Percentiles rank a stretch among this genome's conserved stretches.
Conservation (phyloP, 176 grass and related monocot species). For the Eremochloa ophiuroides region DNA sequence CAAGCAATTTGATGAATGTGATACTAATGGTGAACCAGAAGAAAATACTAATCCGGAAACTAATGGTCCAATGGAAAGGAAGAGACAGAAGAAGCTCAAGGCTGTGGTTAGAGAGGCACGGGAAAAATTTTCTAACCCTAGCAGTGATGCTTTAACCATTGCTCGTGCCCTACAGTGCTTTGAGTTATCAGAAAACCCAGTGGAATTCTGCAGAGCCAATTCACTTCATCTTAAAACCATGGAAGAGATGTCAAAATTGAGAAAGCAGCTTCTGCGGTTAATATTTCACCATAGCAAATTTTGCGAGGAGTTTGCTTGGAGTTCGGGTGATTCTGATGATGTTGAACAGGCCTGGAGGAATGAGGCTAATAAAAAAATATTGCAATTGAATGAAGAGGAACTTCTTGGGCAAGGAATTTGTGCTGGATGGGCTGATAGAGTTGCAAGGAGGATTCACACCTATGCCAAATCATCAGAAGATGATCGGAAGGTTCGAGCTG, state of each 20-base stretch:
- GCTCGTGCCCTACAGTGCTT: constrained; percentile 75
- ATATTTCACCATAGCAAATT: constrained; percentile 76
- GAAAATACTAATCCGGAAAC: constrained; percentile 28
- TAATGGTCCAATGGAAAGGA: constrained; percentile 42
- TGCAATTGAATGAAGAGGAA: constrained; percentile 68
- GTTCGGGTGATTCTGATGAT: constrained; percentile 47
- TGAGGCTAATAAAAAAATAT: constrained; percentile 44
- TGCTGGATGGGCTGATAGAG: constrained; percentile 92
- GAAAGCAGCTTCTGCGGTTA: constrained; percentile 82
- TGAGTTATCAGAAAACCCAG: constrained; percentile 55
- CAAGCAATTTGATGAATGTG: constrained; percentile 41
- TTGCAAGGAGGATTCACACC: constrained; percentile 59
- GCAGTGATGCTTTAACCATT: constrained; percentile 89
- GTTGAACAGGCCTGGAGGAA: constrained; percentile 75
- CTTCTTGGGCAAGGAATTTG: constrained; percentile 73
- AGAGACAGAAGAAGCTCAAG: constrained; percentile 59
- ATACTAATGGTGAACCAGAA: constrained; percentile 26
- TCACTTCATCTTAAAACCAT: constrained; percentile 91
- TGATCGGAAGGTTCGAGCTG: constrained; percentile 53
- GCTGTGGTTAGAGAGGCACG: constrained; percentile 61
- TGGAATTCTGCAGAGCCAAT: constrained; percentile 77
- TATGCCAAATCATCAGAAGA: constrained; percentile 41
- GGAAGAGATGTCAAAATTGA: constrained; percentile 98
- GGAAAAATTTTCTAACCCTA: constrained; percentile 59
- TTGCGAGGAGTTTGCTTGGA: constrained; percentile 80